Conservation (phyloP, 768 basidiomycete genomes). For the Trametes meyenii region DNA sequence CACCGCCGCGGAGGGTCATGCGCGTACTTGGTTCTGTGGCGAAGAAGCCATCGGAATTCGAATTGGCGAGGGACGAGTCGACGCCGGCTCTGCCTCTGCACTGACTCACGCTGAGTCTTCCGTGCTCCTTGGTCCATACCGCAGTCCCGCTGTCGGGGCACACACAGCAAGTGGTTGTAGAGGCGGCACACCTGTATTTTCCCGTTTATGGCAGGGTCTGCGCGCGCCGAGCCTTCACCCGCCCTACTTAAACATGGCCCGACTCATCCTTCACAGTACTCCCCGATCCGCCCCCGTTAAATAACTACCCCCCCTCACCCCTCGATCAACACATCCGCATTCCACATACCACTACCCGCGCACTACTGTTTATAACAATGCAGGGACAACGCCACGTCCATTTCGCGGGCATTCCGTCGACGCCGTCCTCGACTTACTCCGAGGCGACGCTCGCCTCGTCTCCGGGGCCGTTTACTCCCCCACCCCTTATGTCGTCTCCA, state of each 20-base stretch:
- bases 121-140: background rate
- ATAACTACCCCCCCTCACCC: background rate
- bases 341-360: background rate
- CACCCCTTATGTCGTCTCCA: slow-evolving; percentile 7
- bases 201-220: slow-evolving; percentile 1
- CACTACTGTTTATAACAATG: slow-evolving; percentile 17
- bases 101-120: slow-evolving; percentile 16
- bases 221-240: slow-evolving; percentile 8
- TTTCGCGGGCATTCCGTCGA: slow-evolving; percentile 24
- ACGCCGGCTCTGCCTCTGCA: background rate
- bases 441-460: slow-evolving; percentile 27
- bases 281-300: background rate
- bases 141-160: background rate
- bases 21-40: slow-evolving; percentile 14
- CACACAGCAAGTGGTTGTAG: background rate
- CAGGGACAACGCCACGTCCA: slow-evolving; percentile 29
- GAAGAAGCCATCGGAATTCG: slow-evolving; percentile 10
- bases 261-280: slow-evolving; percentile 11
- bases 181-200: background rate
- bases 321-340: background rate
- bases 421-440: slow-evolving; percentile 29
- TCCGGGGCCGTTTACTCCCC: slow-evolving; percentile 28
- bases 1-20: slow-evolving; percentile 1
- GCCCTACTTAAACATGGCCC: slow-evolving; percentile 9
- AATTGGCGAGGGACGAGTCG: slow-evolving; percentile 1